Conservation (phyloP, 768 basidiomycete species). For the Ephemerocybe angulata region DNA sequence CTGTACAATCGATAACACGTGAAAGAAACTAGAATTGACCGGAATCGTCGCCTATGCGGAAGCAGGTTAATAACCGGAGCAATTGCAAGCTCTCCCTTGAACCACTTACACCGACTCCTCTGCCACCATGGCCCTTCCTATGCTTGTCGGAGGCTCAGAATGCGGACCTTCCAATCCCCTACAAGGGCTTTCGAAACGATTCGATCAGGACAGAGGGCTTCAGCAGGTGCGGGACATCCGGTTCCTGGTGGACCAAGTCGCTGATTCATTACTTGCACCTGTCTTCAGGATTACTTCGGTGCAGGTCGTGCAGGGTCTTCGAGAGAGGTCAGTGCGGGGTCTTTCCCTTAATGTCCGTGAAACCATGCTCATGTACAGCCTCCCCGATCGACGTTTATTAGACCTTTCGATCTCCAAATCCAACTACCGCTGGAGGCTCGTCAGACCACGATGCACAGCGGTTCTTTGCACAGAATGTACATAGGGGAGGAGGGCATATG, state of each 20-base stretch:
- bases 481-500: slow-evolving; percentile 20
- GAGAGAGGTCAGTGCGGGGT: slow-evolving; percentile 46
- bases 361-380: not conserved
- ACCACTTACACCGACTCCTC: slow-evolving; percentile 4
- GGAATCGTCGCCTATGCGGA: slow-evolving; percentile 2
- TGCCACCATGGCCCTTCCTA: slow-evolving; percentile 66
- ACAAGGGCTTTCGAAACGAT: slow-evolving; percentile 72
- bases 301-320: slow-evolving; percentile 59
- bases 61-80: not conserved
- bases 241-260: slow-evolving; percentile 11
- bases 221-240: slow-evolving; percentile 55
- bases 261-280: slow-evolving; percentile 11
- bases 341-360: not conserved
- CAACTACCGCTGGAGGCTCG: slow-evolving; percentile 27
- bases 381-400: slow-evolving; percentile 21
- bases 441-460: slow-evolving; percentile 63
- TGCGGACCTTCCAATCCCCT: slow-evolving; percentile 86
- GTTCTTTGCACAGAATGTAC: slow-evolving; percentile 52
- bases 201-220: slow-evolving; percentile 73
- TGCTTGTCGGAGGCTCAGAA: slow-evolving; percentile 72
- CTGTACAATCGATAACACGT: slow-evolving; percentile 15
- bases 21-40: slow-evolving; percentile 6
- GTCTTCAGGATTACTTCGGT: slow-evolving; percentile 64
- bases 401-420: slow-evolving; percentile 60
- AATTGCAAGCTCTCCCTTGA: not conserved